Evolutionary conservation across 2,329 filamentous ascomycete genomes (phyloP).

Genomic region (Penicillium freii): DNA sequence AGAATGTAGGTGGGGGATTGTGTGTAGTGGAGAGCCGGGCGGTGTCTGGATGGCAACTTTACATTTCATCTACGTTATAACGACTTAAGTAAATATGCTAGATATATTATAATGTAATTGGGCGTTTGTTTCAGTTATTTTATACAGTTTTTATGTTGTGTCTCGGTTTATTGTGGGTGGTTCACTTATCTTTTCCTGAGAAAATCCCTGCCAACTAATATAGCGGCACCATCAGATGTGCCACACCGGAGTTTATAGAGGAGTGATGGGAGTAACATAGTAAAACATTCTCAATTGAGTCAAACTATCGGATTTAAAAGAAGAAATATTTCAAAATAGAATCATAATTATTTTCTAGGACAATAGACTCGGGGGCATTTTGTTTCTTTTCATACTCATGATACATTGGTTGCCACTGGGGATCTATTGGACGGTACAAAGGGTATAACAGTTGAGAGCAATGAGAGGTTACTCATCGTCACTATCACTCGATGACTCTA

Average conservation of each 20-base stretch:
- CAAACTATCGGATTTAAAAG: not conserved
- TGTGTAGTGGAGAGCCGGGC: conserved; percentile 41
- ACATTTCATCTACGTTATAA: conserved; percentile 5
- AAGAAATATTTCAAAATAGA: not conserved
- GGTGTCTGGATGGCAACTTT: conserved; percentile 25
- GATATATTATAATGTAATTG: not conserved
- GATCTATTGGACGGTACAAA: conserved; percentile 21
- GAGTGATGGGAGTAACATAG: not conserved
- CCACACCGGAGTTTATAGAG: not conserved
- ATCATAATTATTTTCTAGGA: not conserved
- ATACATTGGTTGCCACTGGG: conserved; percentile 14
- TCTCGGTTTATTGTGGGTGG: conserved; percentile 3
- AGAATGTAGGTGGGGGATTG: conserved; percentile 35
- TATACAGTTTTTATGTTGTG: not conserved
- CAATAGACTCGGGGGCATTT: not conserved
- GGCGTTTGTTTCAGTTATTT: not conserved
- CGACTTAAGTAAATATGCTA: not conserved
- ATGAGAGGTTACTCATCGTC: conserved; percentile 27
- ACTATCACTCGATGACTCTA: conserved; percentile 32
- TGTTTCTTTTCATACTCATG: conserved; percentile 10
- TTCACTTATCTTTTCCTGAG: not conserved
- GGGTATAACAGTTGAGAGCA: conserved; percentile 23
- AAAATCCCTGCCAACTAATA: not conserved
- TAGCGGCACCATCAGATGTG: not conserved
- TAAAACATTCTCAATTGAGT: not conserved